These are phyloP conservation scores for Paecilomyces variotii DNA, from an alignment of 2,329 filamentous ascomycete genomes.

Conservation along the genomic window DNA sequence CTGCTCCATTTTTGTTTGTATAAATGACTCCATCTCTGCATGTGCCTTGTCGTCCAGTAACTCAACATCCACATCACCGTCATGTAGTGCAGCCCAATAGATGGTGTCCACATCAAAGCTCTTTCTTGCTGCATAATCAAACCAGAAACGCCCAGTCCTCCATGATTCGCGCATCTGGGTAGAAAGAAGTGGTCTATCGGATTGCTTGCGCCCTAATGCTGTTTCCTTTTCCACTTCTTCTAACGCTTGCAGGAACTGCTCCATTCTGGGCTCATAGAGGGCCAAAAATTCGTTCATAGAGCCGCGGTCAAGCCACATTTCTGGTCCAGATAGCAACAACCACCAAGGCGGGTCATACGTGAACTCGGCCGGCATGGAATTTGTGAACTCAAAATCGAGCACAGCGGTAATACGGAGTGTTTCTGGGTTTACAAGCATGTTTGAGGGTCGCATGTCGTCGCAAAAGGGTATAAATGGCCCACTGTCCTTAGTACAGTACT, in stretches of 20 bases:
- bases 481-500: slow-evolving; percentile 14
- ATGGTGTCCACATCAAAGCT: slow-evolving; percentile 29
- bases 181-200: slow-evolving; percentile 10
- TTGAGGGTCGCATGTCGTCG: slow-evolving; percentile 30
- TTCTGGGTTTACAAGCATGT: slow-evolving; percentile 27
- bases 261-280: slow-evolving; percentile 24
- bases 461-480: slow-evolving; percentile 33
- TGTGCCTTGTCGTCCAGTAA: slow-evolving; percentile 15
- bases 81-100: slow-evolving; percentile 24
- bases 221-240: slow-evolving; percentile 17
- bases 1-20: slow-evolving; percentile 22
- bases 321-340: slow-evolving; percentile 25
- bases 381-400: slow-evolving; percentile 36
- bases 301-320: slow-evolving; percentile 16
- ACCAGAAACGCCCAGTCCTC: slow-evolving; percentile 28
- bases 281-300: slow-evolving; percentile 16
- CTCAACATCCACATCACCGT: slow-evolving; percentile 14
- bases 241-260: slow-evolving; percentile 31
- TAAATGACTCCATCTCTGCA: slow-evolving; percentile 17
- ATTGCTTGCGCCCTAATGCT: neutral
- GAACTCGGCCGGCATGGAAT: slow-evolving; percentile 34
- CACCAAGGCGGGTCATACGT: slow-evolving; percentile 33
- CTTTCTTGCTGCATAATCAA: slow-evolving; percentile 29
- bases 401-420: slow-evolving; percentile 31
- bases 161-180: slow-evolving; percentile 28